Evolutionary conservation across 495 filamentous ascomycete species (phyloP).

Genomic region (Talaromyces thailandensis): DNA sequence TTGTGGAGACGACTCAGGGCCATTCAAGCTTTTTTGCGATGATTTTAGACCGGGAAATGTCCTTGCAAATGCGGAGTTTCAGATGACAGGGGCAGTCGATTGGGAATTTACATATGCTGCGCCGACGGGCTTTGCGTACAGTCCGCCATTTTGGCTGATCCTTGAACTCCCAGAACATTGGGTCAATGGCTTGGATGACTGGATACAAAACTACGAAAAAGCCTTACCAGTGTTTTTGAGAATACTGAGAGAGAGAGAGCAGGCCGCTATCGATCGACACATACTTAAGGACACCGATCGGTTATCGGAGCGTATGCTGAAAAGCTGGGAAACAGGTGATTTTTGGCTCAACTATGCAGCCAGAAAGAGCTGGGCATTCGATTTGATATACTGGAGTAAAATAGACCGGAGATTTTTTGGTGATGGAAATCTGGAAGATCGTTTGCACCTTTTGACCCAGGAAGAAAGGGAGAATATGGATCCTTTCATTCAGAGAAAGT

Average conservation of each 20-base stretch:
- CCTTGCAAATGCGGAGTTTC: constrained; percentile 15
- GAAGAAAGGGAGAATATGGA: constrained; percentile 10
- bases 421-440: constrained; percentile 8
- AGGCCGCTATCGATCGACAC: constrained; percentile 8
- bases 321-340: constrained; percentile 14
- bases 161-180: constrained; percentile 14
- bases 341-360: constrained; percentile 13
- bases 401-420: constrained; percentile 14
- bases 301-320: constrained; percentile 12
- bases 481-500: constrained; percentile 6
- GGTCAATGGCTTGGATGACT: constrained; percentile 1
- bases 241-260: constrained; percentile 8
- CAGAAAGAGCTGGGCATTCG: constrained; percentile 11
- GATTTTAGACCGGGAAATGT: constrained; percentile 26
- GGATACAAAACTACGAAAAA: constrained; percentile 5
- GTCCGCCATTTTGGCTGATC: constrained; percentile 17
- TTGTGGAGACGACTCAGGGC: constrained; percentile 10
- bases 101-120: constrained; percentile 20
- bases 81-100: constrained; percentile 12
- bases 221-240: constrained; percentile 9
- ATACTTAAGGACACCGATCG: constrained; percentile 8
- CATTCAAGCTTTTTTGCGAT: constrained; percentile 25
- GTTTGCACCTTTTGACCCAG: constrained; percentile 2
- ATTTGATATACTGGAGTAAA: constrained; percentile 12
- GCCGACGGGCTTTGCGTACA: constrained; percentile 15